Conservation (phyloP, 345 rosid species). For the Turritis glabra region DNA sequence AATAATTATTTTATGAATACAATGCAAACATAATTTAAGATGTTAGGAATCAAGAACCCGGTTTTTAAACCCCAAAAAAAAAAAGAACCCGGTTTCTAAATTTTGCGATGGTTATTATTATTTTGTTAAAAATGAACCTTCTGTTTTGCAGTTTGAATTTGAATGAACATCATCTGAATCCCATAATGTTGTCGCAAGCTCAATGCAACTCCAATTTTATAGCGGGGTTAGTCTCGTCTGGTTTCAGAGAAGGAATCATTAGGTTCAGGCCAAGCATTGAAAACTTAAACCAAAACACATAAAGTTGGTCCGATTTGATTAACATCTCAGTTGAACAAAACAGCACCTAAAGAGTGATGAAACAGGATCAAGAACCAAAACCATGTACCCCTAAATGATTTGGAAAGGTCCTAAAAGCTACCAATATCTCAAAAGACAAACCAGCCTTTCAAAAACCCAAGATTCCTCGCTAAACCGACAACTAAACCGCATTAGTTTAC, state of each 20-base stretch:
- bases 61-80: no score
- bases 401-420: slow-evolving; percentile 31
- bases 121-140: no score
- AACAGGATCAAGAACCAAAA: slow-evolving; percentile 16
- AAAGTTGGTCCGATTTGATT: not conserved
- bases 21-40: not conserved
- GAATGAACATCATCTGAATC: no score
- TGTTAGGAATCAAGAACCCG: not conserved
- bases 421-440: slow-evolving; percentile 24
- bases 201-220: not conserved
- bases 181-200: not conserved
- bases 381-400: slow-evolving; percentile 24
- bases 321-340: slow-evolving; percentile 21
- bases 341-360: not conserved
- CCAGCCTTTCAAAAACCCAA: slow-evolving; percentile 11
- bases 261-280: not conserved
- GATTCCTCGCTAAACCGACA: slow-evolving; percentile 19
- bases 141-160: no score
- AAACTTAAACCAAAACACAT: not conserved
- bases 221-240: not conserved
- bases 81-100: not conserved
- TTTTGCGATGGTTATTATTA: not conserved
- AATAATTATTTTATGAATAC: no score
- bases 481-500: slow-evolving; percentile 24
- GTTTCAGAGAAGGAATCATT: not conserved